Base-by-base conservation (phyloP, 2,329 filamentous ascomycete species). In the Fusarium coicis region DNA sequence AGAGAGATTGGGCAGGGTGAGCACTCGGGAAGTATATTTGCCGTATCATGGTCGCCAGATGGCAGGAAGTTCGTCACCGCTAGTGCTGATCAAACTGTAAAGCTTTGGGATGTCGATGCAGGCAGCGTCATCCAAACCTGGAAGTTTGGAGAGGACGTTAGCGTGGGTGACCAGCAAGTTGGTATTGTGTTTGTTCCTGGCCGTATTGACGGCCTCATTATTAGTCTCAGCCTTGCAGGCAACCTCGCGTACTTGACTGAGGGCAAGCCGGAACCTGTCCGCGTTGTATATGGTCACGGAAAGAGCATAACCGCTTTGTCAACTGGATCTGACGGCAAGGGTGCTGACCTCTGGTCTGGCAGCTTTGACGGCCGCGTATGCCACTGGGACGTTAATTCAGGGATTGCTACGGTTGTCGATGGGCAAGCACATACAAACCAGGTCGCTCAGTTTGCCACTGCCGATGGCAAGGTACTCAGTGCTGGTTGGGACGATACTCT, bases 401-500 rank as follows among this genome's bases (percentile, higher is more conserved):
- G 95, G 4, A 81, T 86, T 47, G 94, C 92, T 28, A 87, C 90
- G 36, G 87, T 89, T 18, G 88, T 97, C 16, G 93, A 96, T 70
- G 96, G 96, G 34, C 90, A 94, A 73, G 86, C 89, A 7, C 96
- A 98, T 82, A 93, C 93, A 12, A 97, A 96, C 81, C 95, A 97
- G 81, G 90, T 98, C 57, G 90, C 91, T 7, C 93, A 93, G 56
- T 92, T 99, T 72, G 85, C 92, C 6, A 84, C 90, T 2, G 85
- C 85, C 12, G 80, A 85, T 5, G 88, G 90, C 39, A 88, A 90
- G 73, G 89, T 94, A n/a, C 95, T 93, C 84, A 96, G 92, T 78
- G 93, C 96, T 59, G 95, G 92, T 72, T 99, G 96, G 96, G 96
- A 99, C 79, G 96, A 99, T 81, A 94, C 92, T 2, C 86, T 98